Conservation (phyloP, 345 rosid genomes). For the Sisymbrium altissimum region DNA sequence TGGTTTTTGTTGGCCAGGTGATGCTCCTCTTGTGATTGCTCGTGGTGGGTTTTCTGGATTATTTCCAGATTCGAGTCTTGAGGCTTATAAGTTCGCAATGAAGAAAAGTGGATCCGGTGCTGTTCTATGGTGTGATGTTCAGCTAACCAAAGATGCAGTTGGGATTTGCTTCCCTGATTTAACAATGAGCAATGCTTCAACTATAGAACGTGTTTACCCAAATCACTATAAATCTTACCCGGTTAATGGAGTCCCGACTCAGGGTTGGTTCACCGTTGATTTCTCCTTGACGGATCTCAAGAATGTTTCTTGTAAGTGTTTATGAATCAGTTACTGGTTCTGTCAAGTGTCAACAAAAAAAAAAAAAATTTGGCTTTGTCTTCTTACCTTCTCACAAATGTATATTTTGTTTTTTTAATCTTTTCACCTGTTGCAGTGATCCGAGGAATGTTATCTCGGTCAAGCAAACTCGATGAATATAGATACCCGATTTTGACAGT, state of each 20-base stretch:
- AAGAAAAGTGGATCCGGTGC: slow-evolving; percentile 18
- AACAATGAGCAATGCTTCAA: slow-evolving; percentile 45
- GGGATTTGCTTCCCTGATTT: slow-evolving; percentile 68
- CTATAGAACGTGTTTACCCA: not conserved
- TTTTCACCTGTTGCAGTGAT: not conserved
- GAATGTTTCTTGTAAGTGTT: slow-evolving; percentile 37
- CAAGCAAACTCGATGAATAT: not conserved
- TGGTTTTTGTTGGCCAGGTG: too few relatives aligned
- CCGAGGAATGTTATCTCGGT: not conserved
- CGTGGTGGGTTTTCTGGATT: not conserved
- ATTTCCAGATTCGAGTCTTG: not conserved
- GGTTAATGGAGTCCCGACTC: slow-evolving; percentile 44
- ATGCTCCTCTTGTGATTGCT: not conserved
- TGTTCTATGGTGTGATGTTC: slow-evolving; percentile 71
- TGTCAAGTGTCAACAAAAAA: too few relatives aligned
- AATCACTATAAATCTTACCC: slow-evolving; percentile 11
- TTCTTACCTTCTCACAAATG: not conserved
- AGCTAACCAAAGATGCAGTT: slow-evolving; percentile 60
- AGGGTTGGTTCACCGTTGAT: too few relatives aligned
- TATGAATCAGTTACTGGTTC: not conserved
- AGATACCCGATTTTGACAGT: slow-evolving; percentile 32
- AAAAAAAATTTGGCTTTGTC: too few relatives aligned
- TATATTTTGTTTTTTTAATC: not conserved
- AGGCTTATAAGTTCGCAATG: slow-evolving; percentile 41
- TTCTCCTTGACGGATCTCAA: slow-evolving; percentile 35